These are phyloP conservation scores for Zopfochytrium polystomum DNA, from an alignment of 371 early-diverging fungal species.

Conservation along the genomic window DNA sequence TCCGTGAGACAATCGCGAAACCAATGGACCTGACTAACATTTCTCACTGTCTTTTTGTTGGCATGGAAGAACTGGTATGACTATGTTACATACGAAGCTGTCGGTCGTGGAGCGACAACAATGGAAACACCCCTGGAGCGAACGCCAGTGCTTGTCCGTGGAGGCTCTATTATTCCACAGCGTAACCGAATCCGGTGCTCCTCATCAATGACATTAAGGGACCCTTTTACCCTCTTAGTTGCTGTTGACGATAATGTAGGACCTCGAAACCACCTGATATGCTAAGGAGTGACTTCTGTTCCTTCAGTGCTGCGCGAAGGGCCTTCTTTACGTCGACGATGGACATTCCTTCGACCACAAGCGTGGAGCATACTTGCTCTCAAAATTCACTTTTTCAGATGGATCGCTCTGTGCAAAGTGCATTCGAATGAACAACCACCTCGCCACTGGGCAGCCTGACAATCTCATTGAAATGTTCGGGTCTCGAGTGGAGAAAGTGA, in stretches of 20 bases:
- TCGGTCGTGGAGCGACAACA: constrained; percentile 47
- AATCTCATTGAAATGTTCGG: too few species aligned
- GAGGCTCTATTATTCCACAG: constrained; percentile 81
- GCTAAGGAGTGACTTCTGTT: too few species aligned
- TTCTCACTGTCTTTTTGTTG: neutral
- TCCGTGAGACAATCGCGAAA: constrained; percentile 20
- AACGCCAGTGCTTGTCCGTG: constrained; percentile 81
- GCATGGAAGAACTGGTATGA: constrained; percentile 70
- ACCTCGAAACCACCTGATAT: too few species aligned
- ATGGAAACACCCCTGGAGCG: constrained; percentile 68
- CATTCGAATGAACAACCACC: too few species aligned
- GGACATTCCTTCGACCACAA: constrained; percentile 75
- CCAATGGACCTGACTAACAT: neutral
- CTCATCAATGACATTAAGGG: constrained; percentile 71
- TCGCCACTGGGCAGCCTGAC: too few species aligned
- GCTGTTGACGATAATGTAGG: constrained; percentile 56
- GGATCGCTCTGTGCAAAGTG: constrained; percentile 35
- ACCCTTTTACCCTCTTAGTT: constrained; percentile 89
- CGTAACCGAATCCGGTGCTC: constrained; percentile 85
- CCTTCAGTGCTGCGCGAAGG: constrained; percentile 70
- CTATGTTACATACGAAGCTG: constrained; percentile 50
- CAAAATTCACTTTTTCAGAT: constrained; percentile 45
- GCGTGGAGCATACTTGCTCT: constrained; percentile 61
- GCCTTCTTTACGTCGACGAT: constrained; percentile 84
- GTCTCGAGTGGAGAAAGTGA: too few species aligned